A percentile compares a stretch with the other conserved stretches of the same genome.
phyloP scores from a whole-genome alignment of 106 monocot genomes.

The Allium cepa region DNA sequence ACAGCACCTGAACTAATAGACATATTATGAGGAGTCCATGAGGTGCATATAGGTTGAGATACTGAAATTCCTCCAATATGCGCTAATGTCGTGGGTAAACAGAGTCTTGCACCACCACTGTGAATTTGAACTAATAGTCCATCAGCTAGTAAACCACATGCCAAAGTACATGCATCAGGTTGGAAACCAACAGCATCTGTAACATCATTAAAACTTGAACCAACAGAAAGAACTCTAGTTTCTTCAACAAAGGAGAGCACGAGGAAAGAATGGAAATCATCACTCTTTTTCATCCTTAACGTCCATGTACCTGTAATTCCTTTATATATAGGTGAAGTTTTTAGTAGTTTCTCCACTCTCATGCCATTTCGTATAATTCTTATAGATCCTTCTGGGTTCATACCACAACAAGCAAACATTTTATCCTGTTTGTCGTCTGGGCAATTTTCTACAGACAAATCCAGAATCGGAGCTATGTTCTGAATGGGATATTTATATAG shows the following conservation, averaged over 20 bases:
- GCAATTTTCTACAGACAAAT: conserved; percentile 44
- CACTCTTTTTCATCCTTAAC: conserved; percentile 62
- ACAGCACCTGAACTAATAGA: conserved; percentile 75
- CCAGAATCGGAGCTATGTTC: conserved; percentile 84
- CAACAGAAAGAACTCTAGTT: conserved; percentile 94
- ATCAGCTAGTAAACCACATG: conserved; percentile 88
- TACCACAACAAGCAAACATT: conserved; percentile 89
- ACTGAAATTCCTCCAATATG: conserved; percentile 54
- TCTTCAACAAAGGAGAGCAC: conserved; percentile 98
- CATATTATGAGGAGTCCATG: conserved; percentile 58
- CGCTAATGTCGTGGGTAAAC: conserved; percentile 66
- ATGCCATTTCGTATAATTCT: conserved; percentile 70
- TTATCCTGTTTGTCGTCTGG: conserved; percentile 81
- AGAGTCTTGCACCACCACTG: conserved; percentile 65
- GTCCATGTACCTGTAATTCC: conserved; percentile 91
- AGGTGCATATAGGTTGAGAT: conserved; percentile 54
- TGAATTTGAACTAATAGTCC: conserved; percentile 87
- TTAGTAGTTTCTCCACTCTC: conserved; percentile 71
- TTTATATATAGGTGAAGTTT: conserved; percentile 61
- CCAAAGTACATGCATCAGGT: conserved; percentile 78
- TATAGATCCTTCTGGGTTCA: conserved; percentile 74
- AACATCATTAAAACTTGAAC: conserved; percentile 70
- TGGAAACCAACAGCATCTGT: conserved; percentile 79
- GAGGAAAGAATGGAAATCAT: conserved; percentile 83
- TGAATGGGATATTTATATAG: conserved; percentile 58